phyloP scores from a whole-genome alignment of 495 filamentous ascomycete genomes.

The Penicillium turbatum region DNA sequence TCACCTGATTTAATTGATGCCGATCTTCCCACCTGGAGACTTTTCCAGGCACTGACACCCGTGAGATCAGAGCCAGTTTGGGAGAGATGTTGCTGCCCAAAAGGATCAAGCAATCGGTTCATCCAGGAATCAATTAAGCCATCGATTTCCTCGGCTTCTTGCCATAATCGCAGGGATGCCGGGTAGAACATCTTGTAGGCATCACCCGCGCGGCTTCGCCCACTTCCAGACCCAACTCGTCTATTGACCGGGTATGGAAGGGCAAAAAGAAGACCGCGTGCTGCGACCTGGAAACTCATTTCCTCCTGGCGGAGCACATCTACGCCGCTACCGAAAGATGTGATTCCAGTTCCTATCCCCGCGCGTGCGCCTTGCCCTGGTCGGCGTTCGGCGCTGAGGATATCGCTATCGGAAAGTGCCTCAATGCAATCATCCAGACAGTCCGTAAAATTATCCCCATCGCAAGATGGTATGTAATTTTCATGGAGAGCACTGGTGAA shows the following conservation, averaged over 20 bases:
- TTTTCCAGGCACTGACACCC: conserved; percentile 37
- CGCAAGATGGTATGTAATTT: conserved; percentile 84
- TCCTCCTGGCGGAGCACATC: conserved; percentile 86
- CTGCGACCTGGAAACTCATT: conserved; percentile 82
- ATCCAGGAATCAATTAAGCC: conserved; percentile 65
- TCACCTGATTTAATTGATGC: conserved; percentile 10
- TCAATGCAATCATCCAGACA: conserved; percentile 75
- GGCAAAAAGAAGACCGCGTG: conserved; percentile 75
- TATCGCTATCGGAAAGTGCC: conserved; percentile 80
- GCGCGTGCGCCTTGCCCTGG: conserved; percentile 24
- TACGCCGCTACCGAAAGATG: conserved; percentile 46
- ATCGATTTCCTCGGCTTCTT: conserved; percentile 72
- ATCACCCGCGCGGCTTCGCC: conserved; percentile 40
- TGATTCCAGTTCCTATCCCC: conserved; percentile 38
- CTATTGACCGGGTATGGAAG: conserved; percentile 83
- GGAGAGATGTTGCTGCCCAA: conserved; percentile 6
- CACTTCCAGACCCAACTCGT: conserved; percentile 29
- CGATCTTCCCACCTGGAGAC: conserved; percentile 18
- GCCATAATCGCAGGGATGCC: conserved; percentile 69
- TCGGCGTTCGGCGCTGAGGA: conserved; percentile 54
- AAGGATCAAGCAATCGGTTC: conserved; percentile 31
- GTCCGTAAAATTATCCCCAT: conserved; percentile 53
- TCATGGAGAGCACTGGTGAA: conserved; percentile 93
- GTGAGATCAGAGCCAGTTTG: conserved; percentile 25
- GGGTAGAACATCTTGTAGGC: conserved; percentile 87